phyloP scores from a whole-genome alignment of 176 grass and related monocot species.

The Aegilops longissima region DNA sequence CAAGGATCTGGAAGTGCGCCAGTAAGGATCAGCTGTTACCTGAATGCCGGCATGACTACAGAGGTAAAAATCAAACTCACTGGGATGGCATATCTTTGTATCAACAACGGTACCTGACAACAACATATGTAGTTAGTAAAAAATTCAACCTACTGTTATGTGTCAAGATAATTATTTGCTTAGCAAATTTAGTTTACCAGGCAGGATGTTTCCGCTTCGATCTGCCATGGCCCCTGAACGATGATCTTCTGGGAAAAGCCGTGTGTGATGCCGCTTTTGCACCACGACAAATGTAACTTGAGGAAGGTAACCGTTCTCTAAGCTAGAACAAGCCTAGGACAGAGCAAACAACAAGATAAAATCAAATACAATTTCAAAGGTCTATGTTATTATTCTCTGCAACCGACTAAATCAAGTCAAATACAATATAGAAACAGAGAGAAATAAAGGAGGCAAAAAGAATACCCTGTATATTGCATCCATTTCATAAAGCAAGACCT shows the following conservation, averaged over 20 bases:
- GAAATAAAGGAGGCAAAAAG: slow-evolving; percentile 14
- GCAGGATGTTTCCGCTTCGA: slow-evolving; percentile 72
- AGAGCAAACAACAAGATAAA: not conserved
- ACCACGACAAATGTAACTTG: slow-evolving; percentile 79
- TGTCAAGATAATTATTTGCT: not conserved
- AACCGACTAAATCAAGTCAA: too few species aligned
- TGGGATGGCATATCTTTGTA: slow-evolving; percentile 74
- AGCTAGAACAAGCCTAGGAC: slow-evolving; percentile 63
- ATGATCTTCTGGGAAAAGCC: slow-evolving; percentile 72
- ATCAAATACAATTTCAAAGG: too few species aligned
- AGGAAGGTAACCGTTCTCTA: slow-evolving; percentile 55
- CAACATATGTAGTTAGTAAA: not conserved
- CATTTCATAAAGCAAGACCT: slow-evolving; percentile 80
- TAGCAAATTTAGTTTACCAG: slow-evolving; percentile 40
- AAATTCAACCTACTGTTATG: not conserved
- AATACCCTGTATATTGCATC: slow-evolving; percentile 73
- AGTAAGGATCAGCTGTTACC: slow-evolving; percentile 32
- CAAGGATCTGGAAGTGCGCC: not conserved
- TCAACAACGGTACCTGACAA: slow-evolving; percentile 76
- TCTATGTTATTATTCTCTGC: too few species aligned
- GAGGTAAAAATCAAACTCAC: slow-evolving; percentile 88
- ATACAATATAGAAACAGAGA: not conserved
- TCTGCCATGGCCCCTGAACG: slow-evolving; percentile 38
- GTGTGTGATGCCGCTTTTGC: slow-evolving; percentile 90
- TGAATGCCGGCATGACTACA: slow-evolving; percentile 92